A percentile compares a stretch with the other conserved stretches of the same genome.
These are phyloP conservation scores for Candida dajiaensis DNA, from an alignment of 805 yeast genomes.

Conservation along the genomic window DNA sequence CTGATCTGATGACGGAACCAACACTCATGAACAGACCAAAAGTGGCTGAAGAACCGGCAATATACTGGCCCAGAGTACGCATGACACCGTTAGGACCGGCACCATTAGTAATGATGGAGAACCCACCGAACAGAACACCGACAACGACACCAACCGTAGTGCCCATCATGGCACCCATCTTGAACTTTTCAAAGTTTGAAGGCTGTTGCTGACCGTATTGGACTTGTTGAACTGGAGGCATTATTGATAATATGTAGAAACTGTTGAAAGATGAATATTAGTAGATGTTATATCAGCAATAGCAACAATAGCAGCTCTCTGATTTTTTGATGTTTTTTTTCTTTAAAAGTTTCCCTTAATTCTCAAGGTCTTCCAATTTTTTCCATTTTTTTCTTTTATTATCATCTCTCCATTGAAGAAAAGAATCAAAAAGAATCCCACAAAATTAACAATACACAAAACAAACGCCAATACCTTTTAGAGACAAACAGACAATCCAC, in stretches of 20 bases:
- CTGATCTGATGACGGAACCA: slow-evolving; percentile 88
- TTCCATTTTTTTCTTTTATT: neutral
- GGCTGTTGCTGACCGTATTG: slow-evolving; percentile 59
- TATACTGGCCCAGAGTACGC: slow-evolving; percentile 94
- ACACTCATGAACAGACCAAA: slow-evolving; percentile 95
- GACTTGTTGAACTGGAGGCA: slow-evolving; percentile 61
- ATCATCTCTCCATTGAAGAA: no score
- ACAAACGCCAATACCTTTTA: neutral
- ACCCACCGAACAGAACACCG: slow-evolving; percentile 92
- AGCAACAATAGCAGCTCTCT: neutral
- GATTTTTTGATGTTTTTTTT: neutral
- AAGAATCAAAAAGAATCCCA: no score
- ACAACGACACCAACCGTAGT: slow-evolving; percentile 79
- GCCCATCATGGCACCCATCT: slow-evolving; percentile 99
- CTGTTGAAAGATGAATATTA: neutral
- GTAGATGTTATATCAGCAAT: neutral
- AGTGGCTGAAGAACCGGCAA: slow-evolving; percentile 94
- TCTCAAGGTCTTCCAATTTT: neutral
- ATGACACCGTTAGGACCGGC: slow-evolving; percentile 98
- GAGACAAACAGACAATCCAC: neutral
- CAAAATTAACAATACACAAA: no score
- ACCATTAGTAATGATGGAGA: slow-evolving; percentile 84
- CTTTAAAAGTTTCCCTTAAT: neutral
- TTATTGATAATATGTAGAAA: neutral
- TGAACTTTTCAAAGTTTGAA: slow-evolving; percentile 90